Percentiles rank a stretch among this genome's conserved stretches.
These are phyloP conservation scores for Aspergillus texensis DNA, from an alignment of 2,329 filamentous ascomycete genomes.

Conservation along the genomic window DNA sequence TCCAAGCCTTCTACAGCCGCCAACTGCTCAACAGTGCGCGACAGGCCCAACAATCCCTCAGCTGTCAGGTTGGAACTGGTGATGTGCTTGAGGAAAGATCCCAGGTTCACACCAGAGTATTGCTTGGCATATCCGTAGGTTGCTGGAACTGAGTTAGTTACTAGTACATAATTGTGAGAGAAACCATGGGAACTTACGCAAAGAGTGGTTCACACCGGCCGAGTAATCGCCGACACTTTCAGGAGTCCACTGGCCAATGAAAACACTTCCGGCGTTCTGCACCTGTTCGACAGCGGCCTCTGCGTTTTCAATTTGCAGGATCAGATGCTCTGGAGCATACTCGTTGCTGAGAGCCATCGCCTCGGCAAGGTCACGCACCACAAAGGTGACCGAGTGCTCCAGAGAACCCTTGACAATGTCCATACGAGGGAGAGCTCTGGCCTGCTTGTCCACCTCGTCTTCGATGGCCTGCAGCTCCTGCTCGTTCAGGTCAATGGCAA, in stretches of 20 bases:
- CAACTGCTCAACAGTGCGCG: conserved; percentile 88
- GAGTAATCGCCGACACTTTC: conserved; percentile 98
- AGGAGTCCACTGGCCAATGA: conserved; percentile 93
- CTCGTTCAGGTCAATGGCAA: conserved; percentile 79
- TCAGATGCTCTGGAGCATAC: conserved; percentile 95
- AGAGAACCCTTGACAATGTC: conserved; percentile 92
- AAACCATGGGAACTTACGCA: conserved; percentile 68
- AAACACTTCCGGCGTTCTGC: conserved; percentile 92
- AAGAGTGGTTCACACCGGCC: conserved; percentile 93
- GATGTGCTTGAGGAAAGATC: conserved; percentile 96
- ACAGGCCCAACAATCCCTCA: conserved; percentile 82
- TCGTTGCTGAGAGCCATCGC: conserved; percentile 84
- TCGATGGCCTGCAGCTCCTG: conserved; percentile 79
- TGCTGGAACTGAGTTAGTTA: conserved; percentile 56
- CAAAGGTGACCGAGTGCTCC: conserved; percentile 85
- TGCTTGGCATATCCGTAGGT: conserved; percentile 98
- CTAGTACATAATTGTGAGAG: neutral
- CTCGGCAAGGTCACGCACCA: conserved; percentile 69
- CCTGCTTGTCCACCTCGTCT: conserved; percentile 85
- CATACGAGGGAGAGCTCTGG: conserved; percentile 81
- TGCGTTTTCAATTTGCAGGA: conserved; percentile 82
- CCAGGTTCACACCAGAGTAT: conserved; percentile 95
- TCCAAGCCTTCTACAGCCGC: conserved; percentile 94
- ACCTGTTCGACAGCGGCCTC: conserved; percentile 75
- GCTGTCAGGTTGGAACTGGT: conserved; percentile 88